Percentiles rank a stretch among this genome's conserved stretches.
These are phyloP conservation scores for Aurifilum marmelostoma DNA, from an alignment of 2,329 filamentous ascomycete species.

Conservation along the genomic window DNA sequence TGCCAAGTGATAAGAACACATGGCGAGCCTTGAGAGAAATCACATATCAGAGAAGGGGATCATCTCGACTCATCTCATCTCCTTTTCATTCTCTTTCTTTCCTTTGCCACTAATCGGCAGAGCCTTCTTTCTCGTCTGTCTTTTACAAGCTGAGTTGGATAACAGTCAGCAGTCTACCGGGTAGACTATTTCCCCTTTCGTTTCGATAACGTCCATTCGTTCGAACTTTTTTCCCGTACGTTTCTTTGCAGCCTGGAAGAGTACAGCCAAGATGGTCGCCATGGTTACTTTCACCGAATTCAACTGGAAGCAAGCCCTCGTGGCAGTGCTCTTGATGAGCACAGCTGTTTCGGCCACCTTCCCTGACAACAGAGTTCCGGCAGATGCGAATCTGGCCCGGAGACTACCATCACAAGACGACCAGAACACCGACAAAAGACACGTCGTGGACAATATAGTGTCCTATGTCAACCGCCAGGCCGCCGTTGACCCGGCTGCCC, in stretches of 20 bases:
- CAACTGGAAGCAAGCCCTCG: not conserved
- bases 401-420: not conserved
- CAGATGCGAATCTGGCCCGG: not conserved
- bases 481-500: not conserved
- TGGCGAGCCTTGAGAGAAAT: not conserved
- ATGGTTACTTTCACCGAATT: not conserved
- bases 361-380: not conserved
- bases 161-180: not conserved
- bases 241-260: not conserved
- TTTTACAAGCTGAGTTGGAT: not conserved
- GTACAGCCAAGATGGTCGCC: not conserved
- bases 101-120: not conserved
- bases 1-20: not conserved
- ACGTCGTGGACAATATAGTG: not conserved
- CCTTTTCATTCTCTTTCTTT: not conserved
- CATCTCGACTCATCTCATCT: not conserved
- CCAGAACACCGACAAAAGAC: not conserved
- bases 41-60: not conserved
- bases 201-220: no score
- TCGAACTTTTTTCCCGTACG: no score
- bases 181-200: not conserved
- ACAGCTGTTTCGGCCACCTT: not conserved
- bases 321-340: not conserved
- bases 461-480: not conserved
- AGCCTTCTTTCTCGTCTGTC: not conserved